phyloP scores from a whole-genome alignment of 2,329 filamentous ascomycete genomes.

The Xylariaceae sp. region DNA sequence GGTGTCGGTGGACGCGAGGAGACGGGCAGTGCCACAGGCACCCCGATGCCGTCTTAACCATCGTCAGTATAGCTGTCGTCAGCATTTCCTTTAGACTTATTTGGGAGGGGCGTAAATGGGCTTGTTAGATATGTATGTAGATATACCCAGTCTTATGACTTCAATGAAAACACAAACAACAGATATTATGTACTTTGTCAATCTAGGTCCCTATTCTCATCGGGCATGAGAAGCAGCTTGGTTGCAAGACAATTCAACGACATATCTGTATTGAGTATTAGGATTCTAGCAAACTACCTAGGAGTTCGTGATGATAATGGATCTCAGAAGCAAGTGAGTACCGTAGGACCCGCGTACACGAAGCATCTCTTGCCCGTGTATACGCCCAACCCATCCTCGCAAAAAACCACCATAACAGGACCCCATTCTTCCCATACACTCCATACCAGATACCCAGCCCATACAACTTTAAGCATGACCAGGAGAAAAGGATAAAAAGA shows the following conservation, averaged over 20 bases:
- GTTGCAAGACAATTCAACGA: no score
- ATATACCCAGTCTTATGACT: neutral
- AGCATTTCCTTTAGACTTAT: neutral
- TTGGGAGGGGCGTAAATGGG: neutral
- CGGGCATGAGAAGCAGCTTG: no score
- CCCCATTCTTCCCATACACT: neutral
- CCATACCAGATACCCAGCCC: neutral
- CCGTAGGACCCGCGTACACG: no score
- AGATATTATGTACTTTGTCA: neutral
- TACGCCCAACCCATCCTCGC: neutral
- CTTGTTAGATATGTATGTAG: neutral
- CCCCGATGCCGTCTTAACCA: slow-evolving; percentile 38
- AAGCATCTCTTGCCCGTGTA: no score
- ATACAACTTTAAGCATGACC: neutral
- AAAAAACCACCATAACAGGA: neutral
- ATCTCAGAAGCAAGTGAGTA: no score
- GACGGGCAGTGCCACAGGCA: slow-evolving; percentile 55
- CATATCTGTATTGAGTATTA: no score
- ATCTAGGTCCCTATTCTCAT: no score
- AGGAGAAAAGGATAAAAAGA: neutral
- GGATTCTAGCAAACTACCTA: no score
- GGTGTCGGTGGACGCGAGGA: slow-evolving; percentile 47
- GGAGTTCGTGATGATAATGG: no score
- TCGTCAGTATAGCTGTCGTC: neutral
- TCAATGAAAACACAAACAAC: neutral